Base-by-base conservation (phyloP, 2,329 filamentous ascomycete genomes). In the Ophiostoma montium region DNA sequence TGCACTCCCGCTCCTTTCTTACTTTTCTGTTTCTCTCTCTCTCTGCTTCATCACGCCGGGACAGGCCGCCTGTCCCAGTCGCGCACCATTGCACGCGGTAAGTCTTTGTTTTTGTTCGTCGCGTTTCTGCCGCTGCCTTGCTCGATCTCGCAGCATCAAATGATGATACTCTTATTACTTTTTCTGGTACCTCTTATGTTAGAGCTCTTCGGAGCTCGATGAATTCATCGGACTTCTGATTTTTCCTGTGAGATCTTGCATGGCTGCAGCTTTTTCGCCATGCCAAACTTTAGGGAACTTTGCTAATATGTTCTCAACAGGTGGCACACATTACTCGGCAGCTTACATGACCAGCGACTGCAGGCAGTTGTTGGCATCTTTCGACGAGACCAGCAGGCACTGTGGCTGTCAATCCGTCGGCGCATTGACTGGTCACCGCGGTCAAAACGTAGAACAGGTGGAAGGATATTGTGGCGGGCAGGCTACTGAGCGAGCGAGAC, bases 111-210 rank as follows among this genome's bases (percentile, higher is more conserved):
- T 35, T 15, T 46, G 10, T 44, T 12, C 8, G 30, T 45, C 9
- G 23, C 7, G 9, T 47, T 47, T 23, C 11, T 27, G 13, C 4
- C 33, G 16, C 9, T 18, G 11, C 9, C 30, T 9, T 27, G 23
- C 7, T 36, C 15, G 30, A 23, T 30, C 44, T 44, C 39, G 30
- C 41, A 50, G 48, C 45, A 52, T 51, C 21, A 19, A 58, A 76
- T 87, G 85, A 90, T 89, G 85, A 90, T 75, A 72, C 69, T 59
- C 64, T 67, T 64, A 16, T 44, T 44, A 44, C 68, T 70, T 72
- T 83, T 89, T 94, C 86, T 94, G 87, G 87, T 88, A 94, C 87
- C 88, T 94, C 88, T 94, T 92, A 87, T 87, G 78, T 86, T 82
- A 92, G 80, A 72, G 74, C 62, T 61, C 58, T 70, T 70, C 65